phyloP scores from a whole-genome alignment of 495 filamentous ascomycete species.

The Penicillium turbatum region DNA sequence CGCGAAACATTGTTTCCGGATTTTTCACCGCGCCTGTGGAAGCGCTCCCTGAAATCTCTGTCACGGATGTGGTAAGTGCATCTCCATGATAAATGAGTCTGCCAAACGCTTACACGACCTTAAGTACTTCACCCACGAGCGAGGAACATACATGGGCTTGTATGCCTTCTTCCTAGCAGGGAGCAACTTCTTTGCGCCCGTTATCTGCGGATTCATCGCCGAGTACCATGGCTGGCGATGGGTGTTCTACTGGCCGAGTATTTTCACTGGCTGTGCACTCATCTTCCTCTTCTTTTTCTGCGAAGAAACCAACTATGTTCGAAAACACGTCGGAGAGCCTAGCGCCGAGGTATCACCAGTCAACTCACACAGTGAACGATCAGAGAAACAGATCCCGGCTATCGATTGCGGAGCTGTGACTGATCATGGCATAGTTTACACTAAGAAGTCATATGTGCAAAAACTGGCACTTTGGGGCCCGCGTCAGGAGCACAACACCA shows the following conservation, averaged over 20 bases:
- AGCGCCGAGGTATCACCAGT: conserved; percentile 13
- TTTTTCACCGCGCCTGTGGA: conserved; percentile 66
- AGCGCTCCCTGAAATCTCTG: conserved; percentile 55
- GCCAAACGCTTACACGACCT: neutral
- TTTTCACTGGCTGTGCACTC: conserved; percentile 52
- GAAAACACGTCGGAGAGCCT: conserved; percentile 15
- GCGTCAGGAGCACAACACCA: conserved; percentile 48
- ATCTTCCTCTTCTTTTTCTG: conserved; percentile 64
- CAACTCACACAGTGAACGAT: conserved; percentile 13
- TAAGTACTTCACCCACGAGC: conserved; percentile 61
- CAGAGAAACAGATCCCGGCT: conserved; percentile 19
- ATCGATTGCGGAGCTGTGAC: conserved; percentile 8
- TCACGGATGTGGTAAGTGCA: conserved; percentile 53
- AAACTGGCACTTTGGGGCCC: conserved; percentile 50
- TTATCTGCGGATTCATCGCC: conserved; percentile 65
- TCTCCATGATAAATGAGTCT: neutral
- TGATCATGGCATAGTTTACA: conserved; percentile 25
- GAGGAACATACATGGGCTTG: conserved; percentile 60
- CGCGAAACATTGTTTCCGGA: conserved; percentile 55
- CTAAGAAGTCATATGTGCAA: conserved; percentile 45
- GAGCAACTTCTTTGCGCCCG: conserved; percentile 61
- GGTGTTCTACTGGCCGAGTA: conserved; percentile 63
- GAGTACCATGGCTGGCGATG: conserved; percentile 59
- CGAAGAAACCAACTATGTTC: conserved; percentile 65
- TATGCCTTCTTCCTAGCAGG: conserved; percentile 61